Conservation (phyloP, 805 yeast genomes). For the Monosporozyma aerobia region DNA sequence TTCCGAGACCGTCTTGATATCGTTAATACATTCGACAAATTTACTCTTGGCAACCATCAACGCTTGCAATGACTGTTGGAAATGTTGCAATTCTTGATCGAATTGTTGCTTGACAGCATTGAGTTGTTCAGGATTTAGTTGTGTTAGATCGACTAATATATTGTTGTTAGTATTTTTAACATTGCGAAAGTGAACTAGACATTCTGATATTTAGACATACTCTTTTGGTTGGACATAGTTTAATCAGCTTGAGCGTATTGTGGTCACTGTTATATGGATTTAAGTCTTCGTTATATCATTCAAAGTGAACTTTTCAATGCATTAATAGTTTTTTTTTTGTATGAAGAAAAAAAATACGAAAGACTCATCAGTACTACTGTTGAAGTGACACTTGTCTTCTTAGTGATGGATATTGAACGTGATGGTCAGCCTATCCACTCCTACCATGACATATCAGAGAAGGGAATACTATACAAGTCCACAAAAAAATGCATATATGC, state of each 20-base stretch:
- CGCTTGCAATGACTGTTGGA: conserved; percentile 75
- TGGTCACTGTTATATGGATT: neutral
- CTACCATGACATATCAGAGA: too few relatives aligned
- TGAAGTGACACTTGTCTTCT: neutral
- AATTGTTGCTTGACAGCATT: conserved; percentile 73
- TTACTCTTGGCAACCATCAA: conserved; percentile 72
- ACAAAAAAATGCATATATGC: too few relatives aligned
- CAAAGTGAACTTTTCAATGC: neutral
- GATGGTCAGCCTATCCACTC: too few relatives aligned
- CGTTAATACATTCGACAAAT: conserved; percentile 69
- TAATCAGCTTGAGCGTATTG: neutral
- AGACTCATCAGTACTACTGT: too few relatives aligned
- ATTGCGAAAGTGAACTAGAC: neutral
- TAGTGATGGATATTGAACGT: too few relatives aligned
- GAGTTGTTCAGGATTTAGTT: conserved; percentile 75
- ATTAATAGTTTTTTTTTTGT: neutral
- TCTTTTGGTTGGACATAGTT: conserved; percentile 23
- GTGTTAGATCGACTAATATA: conserved; percentile 49
- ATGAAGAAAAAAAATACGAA: neutral
- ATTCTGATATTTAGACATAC: conserved; percentile 11
- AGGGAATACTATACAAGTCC: too few relatives aligned
- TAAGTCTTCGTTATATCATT: neutral
- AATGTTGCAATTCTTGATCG: conserved; percentile 78
- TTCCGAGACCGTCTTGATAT: conserved; percentile 47
- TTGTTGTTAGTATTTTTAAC: neutral